These are phyloP conservation scores for Fusarium cicatricum DNA, from an alignment of 2,329 filamentous ascomycete genomes.

Conservation along the genomic window DNA sequence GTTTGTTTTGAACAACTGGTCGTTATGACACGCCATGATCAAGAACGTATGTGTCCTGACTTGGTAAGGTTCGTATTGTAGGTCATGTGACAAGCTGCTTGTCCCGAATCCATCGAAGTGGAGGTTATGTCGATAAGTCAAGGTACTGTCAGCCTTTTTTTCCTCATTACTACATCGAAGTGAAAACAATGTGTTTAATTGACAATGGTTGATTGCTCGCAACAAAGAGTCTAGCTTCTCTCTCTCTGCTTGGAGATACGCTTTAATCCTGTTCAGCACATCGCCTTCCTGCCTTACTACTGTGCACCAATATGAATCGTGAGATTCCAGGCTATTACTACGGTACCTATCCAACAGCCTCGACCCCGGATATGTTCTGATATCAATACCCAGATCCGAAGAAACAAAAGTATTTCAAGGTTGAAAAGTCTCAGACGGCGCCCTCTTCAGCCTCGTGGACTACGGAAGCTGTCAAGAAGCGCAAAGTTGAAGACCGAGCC, in stretches of 20 bases:
- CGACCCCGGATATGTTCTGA: neutral
- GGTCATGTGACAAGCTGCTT: too few species aligned
- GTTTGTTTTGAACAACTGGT: too few species aligned
- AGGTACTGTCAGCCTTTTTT: too few species aligned
- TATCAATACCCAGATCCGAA: conserved; percentile 53
- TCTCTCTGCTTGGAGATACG: neutral
- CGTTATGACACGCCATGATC: too few species aligned
- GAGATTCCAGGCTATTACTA: conserved; percentile 64
- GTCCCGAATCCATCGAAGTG: too few species aligned
- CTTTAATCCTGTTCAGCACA: neutral
- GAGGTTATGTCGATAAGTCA: too few species aligned
- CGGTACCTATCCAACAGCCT: conserved; percentile 47
- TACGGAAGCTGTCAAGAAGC: conserved; percentile 64
- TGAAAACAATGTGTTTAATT: too few species aligned
- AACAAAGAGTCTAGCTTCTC: neutral
- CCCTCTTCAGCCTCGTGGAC: conserved; percentile 63
- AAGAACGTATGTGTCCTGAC: too few species aligned
- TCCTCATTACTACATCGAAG: too few species aligned
- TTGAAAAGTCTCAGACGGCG: conserved; percentile 65
- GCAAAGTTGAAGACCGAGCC: conserved; percentile 55
- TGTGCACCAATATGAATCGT: conserved; percentile 41
- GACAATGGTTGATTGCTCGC: too few species aligned
- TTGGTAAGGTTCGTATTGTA: too few species aligned
- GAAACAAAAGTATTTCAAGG: conserved; percentile 74
- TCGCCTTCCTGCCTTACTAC: neutral